Evolutionary conservation across 805 yeast species (phyloP), one percentile per base, ranked within the genome.

Genomic region (Brettanomyces sp.): DNA sequence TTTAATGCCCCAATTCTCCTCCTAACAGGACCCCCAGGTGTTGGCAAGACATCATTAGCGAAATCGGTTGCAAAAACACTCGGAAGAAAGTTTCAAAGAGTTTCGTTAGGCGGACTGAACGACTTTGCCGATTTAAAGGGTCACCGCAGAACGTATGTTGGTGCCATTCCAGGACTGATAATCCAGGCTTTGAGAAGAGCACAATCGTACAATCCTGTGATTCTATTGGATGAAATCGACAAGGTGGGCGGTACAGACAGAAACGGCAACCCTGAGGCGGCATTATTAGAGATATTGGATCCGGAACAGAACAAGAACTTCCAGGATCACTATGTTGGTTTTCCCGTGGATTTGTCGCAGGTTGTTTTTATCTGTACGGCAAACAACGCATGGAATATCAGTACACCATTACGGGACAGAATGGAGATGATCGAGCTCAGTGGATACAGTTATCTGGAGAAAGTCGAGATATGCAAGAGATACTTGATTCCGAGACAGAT

Each of bases 21-120:
- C 62, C 72, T 88, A 47, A 87, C 86, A 5, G 96, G 96, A 0
- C 96, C 96, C 9, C 96, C 96, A 0, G 96, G 96, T 35, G 93
- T 87, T 12, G 96, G 96, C 28, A 88, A 88, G 61, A 88, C 96
- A 0, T 82, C 93, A 1, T 68, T 88, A 47, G 95, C 95, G 4
- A 79, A 80, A 56, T 84, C 95, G 0, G 77, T 88, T 42, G 95
- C 96, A 1, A 65, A 70, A 9, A 78, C 91, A 4, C 64, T 88
- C 47, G 82, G 85, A 0, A 72, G 95, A 41, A 76, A 79, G 48
- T 83, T 86, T 60, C 91, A 86, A 59, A 70, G 95, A 38, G 73
- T 88, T 14, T 84, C 95, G 2, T 72, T 88, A 3, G 96, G 96
- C 25, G 96, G 96, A 36, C 76, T 88, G 39, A 80, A 84, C 51